A percentile compares a stretch with the other conserved stretches of the same genome.
These are phyloP conservation scores for Saturnispora silvae DNA, from an alignment of 805 yeast genomes.

Conservation along the genomic window DNA sequence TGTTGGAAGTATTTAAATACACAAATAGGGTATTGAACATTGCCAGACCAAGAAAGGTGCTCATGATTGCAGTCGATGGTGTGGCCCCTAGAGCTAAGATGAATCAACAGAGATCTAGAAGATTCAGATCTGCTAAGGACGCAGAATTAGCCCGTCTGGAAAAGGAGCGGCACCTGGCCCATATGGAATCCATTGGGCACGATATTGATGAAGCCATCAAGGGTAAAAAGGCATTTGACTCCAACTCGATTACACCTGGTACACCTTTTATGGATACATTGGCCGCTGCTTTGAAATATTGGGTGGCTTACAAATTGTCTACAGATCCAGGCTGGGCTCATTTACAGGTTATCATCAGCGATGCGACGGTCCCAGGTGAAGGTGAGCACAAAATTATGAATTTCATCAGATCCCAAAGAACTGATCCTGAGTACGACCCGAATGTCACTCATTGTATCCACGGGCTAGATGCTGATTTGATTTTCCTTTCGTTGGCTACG, in stretches of 20 bases:
- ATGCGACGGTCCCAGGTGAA: constrained; percentile 97
- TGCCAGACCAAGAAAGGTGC: constrained; percentile 90
- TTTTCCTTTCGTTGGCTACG: constrained; percentile 89
- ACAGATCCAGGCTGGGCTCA: constrained; percentile 91
- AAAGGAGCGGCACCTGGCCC: constrained; percentile 47
- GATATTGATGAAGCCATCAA: constrained; percentile 65
- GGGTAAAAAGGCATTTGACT: constrained; percentile 79
- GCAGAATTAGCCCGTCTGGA: constrained; percentile 72
- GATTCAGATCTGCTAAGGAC: constrained; percentile 86
- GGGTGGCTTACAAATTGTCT: constrained; percentile 84
- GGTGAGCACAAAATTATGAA: constrained; percentile 99
- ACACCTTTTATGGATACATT: constrained; percentile 94
- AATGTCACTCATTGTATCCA: constrained; percentile 94
- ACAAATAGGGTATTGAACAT: constrained; percentile 85
- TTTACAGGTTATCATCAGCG: constrained; percentile 82
- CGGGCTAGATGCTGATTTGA: constrained; percentile 96
- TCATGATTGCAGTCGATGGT: constrained; percentile 96
- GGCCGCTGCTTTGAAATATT: constrained; percentile 73
- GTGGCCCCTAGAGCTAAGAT: constrained; percentile 98
- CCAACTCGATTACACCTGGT: constrained; percentile 96
- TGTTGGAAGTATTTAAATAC: constrained; percentile 82
- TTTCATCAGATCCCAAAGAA: constrained; percentile 81
- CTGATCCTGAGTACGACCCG: constrained; percentile 79
- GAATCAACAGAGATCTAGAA: constrained; percentile 93
- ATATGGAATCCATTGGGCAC: constrained; percentile 58